These are phyloP conservation scores for Trichoderma erinaceum DNA, from an alignment of 495 filamentous ascomycete genomes.

Conservation along the genomic window DNA sequence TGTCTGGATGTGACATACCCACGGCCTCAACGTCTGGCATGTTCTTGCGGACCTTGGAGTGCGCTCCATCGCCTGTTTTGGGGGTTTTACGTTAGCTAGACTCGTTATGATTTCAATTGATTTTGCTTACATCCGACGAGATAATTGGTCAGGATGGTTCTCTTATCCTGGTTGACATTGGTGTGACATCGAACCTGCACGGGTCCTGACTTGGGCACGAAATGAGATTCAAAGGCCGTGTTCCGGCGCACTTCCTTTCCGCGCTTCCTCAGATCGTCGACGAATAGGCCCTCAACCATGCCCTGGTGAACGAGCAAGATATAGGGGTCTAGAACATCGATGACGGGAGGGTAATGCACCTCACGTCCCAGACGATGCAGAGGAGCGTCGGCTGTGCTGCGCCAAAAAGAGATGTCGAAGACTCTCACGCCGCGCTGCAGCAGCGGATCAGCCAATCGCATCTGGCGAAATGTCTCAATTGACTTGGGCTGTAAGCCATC, in stretches of 20 bases:
- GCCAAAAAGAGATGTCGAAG: conserved; percentile 69
- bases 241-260: conserved; percentile 53
- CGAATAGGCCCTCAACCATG: conserved; percentile 62
- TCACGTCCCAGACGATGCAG: conserved; percentile 49
- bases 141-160: conserved; percentile 41
- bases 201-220: conserved; percentile 31
- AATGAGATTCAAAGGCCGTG: conserved; percentile 50
- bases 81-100: conserved; percentile 20
- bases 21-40: conserved; percentile 51
- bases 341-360: conserved; percentile 47
- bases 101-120: neutral
- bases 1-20: conserved; percentile 54
- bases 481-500: conserved; percentile 62
- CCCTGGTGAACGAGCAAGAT: conserved; percentile 70
- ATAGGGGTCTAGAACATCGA: conserved; percentile 65
- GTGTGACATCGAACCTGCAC: conserved; percentile 38
- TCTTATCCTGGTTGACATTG: conserved; percentile 37
- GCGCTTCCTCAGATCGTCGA: conserved; percentile 54
- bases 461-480: conserved; percentile 48
- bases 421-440: conserved; percentile 57
- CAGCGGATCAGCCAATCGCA: conserved; percentile 58
- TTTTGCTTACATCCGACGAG: conserved; percentile 44
- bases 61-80: conserved; percentile 41
- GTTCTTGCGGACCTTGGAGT: conserved; percentile 48
- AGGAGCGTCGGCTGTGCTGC: conserved; percentile 49